Base-by-base conservation (phyloP, 768 basidiomycete species). In the Tylopilus plumbeoviolaceoides region DNA sequence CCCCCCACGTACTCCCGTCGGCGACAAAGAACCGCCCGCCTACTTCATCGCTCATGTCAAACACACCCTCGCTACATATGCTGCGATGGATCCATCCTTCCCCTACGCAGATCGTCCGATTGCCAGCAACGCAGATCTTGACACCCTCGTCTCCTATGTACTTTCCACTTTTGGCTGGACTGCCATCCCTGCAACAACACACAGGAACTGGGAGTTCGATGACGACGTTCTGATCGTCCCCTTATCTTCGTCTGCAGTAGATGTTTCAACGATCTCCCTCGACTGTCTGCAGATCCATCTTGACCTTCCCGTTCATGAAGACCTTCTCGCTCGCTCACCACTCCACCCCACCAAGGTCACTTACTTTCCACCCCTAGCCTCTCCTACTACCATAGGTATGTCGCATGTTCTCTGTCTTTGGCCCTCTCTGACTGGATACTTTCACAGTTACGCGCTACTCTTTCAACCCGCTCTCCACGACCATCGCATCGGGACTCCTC, bases 1-100 rank as follows among this genome's bases (percentile, higher is more conserved):
- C 28, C 61, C 54, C 56, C 64, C 58, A 56, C 72, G 51, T 72
- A 75, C 66, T 58, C 67, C 55, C 30, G 51, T 67, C 43, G 56
- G 60, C 27, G 69, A 69, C 21, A 61, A 47, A 25, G 65, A 70
- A 47, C 68, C 69, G 1, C 68, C 69, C 7, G 60, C 59, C 11
- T 71, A 69, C 54, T 68, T 71, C 48, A 54, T 62, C 27, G 42
- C 50, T 35, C 72, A 77, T 59, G 68, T 76, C 35, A 66, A 70
- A 41, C 72, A 75, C 41, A 78, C 77, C 72, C 73, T 82, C 28
- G 75, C 78, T 59, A 55, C 59, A 15, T 73, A 80, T 57, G 73
- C 80, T 36, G 77, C 79, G 20, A 68, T 70, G 48, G 67, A 76
- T 39, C 60, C 64, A 25, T 56, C 46, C 51, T 66, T 57, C 64